A percentile compares a stretch with the other conserved stretches of the same genome.
Evolutionary conservation across 164 flowering plant genomes (phyloP).

Genomic region (Malania oleifera): DNA sequence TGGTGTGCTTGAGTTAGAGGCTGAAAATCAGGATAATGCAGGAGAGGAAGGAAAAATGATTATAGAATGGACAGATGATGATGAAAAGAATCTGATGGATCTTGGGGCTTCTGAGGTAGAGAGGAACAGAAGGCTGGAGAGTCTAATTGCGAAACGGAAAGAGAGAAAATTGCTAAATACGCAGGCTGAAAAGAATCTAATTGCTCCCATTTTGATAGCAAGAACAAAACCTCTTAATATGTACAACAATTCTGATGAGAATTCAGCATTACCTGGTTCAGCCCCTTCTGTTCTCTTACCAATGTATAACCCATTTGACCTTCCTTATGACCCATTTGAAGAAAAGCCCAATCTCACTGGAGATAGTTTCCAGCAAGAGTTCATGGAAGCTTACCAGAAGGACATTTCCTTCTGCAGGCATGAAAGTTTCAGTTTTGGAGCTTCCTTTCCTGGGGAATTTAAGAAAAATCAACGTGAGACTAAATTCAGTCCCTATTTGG

Average conservation of each 20-base stretch:
- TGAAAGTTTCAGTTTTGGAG: slow-evolving; percentile 42
- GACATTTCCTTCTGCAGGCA: slow-evolving; percentile 38
- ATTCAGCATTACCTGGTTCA: slow-evolving; percentile 41
- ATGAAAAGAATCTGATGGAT: slow-evolving; percentile 54
- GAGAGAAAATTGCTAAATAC: slow-evolving; percentile 30
- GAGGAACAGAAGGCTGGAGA: slow-evolving; percentile 57
- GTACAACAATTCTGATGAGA: slow-evolving; percentile 6
- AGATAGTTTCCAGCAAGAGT: slow-evolving; percentile 44
- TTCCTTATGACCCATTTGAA: slow-evolving; percentile 62
- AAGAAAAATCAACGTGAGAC: slow-evolving; percentile 6
- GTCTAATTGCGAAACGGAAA: slow-evolving; percentile 47
- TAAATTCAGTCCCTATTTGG: slow-evolving; percentile 5
- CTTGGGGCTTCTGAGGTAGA: slow-evolving; percentile 75
- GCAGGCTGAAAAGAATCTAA: slow-evolving; percentile 21
- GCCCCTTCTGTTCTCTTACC: slow-evolving; percentile 54
- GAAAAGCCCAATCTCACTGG: slow-evolving; percentile 56
- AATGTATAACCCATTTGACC: slow-evolving; percentile 49
- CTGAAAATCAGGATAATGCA: slow-evolving; percentile 21
- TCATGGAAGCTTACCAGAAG: slow-evolving; percentile 25
- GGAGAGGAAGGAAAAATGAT: slow-evolving; percentile 19
- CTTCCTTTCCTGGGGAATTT: slow-evolving; percentile 14
- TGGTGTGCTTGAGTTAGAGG: slow-evolving; percentile 9
- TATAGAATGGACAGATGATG: slow-evolving; percentile 45
- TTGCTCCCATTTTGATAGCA: slow-evolving; percentile 22
- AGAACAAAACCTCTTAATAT: slow-evolving; percentile 20